A percentile compares a stretch with the other conserved stretches of the same genome.
Evolutionary conservation across 805 yeast species (phyloP).

Genomic region (Saturnispora serradocipensis): DNA sequence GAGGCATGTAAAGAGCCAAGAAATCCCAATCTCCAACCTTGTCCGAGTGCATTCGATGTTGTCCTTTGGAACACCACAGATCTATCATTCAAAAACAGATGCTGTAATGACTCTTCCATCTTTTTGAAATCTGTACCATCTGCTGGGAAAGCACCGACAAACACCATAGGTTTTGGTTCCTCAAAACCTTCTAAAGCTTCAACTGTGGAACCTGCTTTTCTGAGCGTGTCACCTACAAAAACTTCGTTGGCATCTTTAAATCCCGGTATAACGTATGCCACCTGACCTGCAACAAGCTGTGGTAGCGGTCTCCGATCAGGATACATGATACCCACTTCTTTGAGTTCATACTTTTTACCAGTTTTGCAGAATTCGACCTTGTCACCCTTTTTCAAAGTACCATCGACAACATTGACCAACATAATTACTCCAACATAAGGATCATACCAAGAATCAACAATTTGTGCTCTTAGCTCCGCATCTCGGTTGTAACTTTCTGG

Average conservation of each 20-base stretch:
- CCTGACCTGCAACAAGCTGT: conserved; percentile 76
- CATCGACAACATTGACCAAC: conserved; percentile 79
- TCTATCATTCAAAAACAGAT: conserved; percentile 82
- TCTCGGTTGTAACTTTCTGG: conserved; percentile 35
- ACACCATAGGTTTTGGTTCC: conserved; percentile 96
- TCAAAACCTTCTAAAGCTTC: conserved; percentile 91
- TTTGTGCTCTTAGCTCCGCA: conserved; percentile 57
- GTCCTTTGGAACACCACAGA: conserved; percentile 85
- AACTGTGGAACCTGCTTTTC: conserved; percentile 47
- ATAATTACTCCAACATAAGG: conserved; percentile 84
- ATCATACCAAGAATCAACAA: conserved; percentile 98
- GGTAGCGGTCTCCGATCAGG: conserved; percentile 72
- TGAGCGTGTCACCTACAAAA: conserved; percentile 82
- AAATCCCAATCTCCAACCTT: conserved; percentile 96
- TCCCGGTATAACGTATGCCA: conserved; percentile 90
- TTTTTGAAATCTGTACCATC: conserved; percentile 86
- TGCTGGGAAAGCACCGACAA: conserved; percentile 96
- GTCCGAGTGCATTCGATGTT: conserved; percentile 89
- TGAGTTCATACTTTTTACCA: conserved; percentile 67
- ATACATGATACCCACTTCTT: conserved; percentile 92
- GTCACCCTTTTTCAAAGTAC: conserved; percentile 63
- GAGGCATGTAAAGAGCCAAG: conserved; percentile 92
- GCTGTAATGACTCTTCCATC: conserved; percentile 83
- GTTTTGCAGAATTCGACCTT: conserved; percentile 74
- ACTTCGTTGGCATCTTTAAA: conserved; percentile 86